These are phyloP conservation scores for Tricholoma hemisulphureum DNA, from an alignment of 768 basidiomycete species.

Conservation along the genomic window DNA sequence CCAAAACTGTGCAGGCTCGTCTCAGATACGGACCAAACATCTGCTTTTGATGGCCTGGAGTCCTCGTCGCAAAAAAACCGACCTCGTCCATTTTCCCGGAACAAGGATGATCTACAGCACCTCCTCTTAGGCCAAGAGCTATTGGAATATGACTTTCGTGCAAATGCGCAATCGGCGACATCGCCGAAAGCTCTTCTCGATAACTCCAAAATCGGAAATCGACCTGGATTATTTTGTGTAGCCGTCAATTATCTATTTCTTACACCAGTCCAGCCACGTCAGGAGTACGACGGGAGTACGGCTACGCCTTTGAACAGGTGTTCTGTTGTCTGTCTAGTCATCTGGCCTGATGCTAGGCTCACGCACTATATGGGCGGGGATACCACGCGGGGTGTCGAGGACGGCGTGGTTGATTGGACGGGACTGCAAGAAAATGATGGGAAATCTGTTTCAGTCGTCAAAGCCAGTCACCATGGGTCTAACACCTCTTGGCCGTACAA, in stretches of 20 bases:
- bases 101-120: too few species aligned
- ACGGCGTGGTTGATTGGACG: not conserved
- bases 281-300: not conserved
- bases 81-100: too few species aligned
- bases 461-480: too few species aligned
- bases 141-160: not conserved
- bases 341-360: not conserved
- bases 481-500: too few species aligned
- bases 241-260: not conserved
- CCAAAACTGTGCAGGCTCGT: too few species aligned
- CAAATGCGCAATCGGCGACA: not conserved
- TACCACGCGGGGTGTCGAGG: not conserved
- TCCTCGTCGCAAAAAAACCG: too few species aligned
- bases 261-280: not conserved
- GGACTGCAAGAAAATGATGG: not conserved
- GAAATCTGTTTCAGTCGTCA: not conserved
- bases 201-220: too few species aligned
- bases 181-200: too few species aligned
- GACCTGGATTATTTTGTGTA: not conserved
- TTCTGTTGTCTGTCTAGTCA: not conserved
- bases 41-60: too few species aligned
- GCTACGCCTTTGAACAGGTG: not conserved
- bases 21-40: too few species aligned
- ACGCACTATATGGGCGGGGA: not conserved
- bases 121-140: too few species aligned